Evolutionary conservation across 768 basidiomycete genomes (phyloP).

Genomic region (Calocybe gangraenosa): DNA sequence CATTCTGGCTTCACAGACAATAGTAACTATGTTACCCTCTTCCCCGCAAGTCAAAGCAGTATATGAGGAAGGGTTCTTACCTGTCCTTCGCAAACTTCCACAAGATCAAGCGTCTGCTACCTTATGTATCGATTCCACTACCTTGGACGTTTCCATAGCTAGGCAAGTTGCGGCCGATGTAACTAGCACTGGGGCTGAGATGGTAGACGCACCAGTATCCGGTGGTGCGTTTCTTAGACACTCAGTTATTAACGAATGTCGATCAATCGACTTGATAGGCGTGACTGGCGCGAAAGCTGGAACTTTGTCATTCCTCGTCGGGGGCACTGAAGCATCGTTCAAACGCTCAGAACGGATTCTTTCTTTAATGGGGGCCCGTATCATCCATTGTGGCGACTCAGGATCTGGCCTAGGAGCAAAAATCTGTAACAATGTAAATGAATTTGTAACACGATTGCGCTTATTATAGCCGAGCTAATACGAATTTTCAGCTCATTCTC

Average conservation of each 20-base stretch:
- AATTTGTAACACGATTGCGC: conserved; percentile 21
- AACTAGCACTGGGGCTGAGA: conserved; percentile 51
- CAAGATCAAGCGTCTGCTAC: conserved; percentile 35
- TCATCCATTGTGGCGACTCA: conserved; percentile 80
- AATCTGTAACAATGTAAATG: conserved; percentile 80
- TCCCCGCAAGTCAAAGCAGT: conserved; percentile 83
- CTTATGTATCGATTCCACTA: conserved; percentile 87
- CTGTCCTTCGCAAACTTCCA: conserved; percentile 52
- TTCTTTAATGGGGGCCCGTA: conserved; percentile 71
- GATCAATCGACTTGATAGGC: conserved; percentile 37
- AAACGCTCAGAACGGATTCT: conserved; percentile 55
- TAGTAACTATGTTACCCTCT: conserved; percentile 91
- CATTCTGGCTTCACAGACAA: conserved; percentile 52
- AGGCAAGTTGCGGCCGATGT: conserved; percentile 58
- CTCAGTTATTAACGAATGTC: background rate
- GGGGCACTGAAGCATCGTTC: conserved; percentile 63
- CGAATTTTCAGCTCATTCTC: conserved; percentile 43
- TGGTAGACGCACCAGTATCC: conserved; percentile 94
- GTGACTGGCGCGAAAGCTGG: conserved; percentile 85
- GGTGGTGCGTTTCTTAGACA: conserved; percentile 55
- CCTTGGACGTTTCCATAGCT: conserved; percentile 77
- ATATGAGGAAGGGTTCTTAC: conserved; percentile 66
- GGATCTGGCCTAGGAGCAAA: conserved; percentile 84
- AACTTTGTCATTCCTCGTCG: conserved; percentile 89
- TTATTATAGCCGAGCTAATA: background rate